Conservation (phyloP, 129 eudicot genomes). For the Centaurea solstitialis region DNA sequence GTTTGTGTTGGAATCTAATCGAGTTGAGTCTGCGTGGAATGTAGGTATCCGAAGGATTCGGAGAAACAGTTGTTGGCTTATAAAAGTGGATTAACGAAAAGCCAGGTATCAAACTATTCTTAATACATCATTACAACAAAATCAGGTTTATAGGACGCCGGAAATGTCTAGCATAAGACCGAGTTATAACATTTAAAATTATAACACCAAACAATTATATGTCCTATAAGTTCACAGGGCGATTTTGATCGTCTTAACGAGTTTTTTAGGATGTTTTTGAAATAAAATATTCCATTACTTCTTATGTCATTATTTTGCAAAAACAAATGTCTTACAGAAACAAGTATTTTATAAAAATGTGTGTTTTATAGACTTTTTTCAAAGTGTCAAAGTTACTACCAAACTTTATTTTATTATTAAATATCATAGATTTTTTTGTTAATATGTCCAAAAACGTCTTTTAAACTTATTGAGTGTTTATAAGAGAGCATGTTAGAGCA, state of each 20-base stretch:
- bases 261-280: background rate
- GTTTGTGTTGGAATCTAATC: background rate
- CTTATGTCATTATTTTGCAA: too few species aligned
- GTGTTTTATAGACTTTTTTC: background rate
- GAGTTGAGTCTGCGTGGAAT: background rate
- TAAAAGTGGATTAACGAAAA: slow-evolving; percentile 74
- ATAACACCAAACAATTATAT: background rate
- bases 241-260: background rate
- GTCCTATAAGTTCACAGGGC: background rate
- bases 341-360: background rate
- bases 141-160: background rate
- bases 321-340: background rate
- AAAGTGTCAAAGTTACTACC: background rate
- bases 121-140: background rate
- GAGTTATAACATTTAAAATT: background rate
- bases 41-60: slow-evolving; percentile 76
- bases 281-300: too few species aligned
- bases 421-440: background rate
- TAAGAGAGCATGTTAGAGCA: background rate
- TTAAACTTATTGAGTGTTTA: background rate
- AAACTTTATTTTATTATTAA: background rate
- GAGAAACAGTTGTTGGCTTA: slow-evolving; percentile 77
- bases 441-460: background rate
- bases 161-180: background rate
- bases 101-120: slow-evolving; percentile 43